Percentiles rank a stretch among this genome's conserved stretches.
These are phyloP conservation scores for Apiospora kogelbergensis DNA, from an alignment of 2,329 filamentous ascomycete genomes.

Conservation along the genomic window DNA sequence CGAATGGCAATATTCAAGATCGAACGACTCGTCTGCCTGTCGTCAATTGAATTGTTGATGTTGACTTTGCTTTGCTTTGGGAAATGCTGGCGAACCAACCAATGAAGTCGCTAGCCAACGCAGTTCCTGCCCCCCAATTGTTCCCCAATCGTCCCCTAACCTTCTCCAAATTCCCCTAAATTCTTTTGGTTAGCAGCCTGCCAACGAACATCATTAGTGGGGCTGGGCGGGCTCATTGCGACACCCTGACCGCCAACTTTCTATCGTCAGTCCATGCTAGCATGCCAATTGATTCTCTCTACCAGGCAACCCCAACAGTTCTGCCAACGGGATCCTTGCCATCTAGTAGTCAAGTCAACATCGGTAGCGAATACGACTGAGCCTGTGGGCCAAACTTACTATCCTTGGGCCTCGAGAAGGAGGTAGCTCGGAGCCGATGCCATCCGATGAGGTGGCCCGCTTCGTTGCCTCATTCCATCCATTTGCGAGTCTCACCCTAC, in stretches of 20 bases:
- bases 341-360: not conserved
- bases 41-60: not conserved
- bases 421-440: too few relatives aligned
- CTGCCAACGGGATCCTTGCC: not conserved
- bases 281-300: not conserved
- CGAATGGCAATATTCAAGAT: not conserved
- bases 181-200: not conserved
- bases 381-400: too few relatives aligned
- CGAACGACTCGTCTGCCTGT: not conserved
- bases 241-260: not conserved
- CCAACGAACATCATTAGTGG: not conserved
- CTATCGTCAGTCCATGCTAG: not conserved
- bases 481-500: too few relatives aligned
- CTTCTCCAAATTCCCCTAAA: not conserved
- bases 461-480: too few relatives aligned
- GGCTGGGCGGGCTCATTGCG: not conserved
- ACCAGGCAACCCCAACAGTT: too few relatives aligned
- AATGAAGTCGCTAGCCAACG: not conserved
- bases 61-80: constrained; percentile 2
- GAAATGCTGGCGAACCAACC: not conserved
- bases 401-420: too few relatives aligned
- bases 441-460: too few relatives aligned
- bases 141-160: not conserved
- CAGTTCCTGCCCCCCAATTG: not conserved
- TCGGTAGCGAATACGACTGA: not conserved